Percentiles rank a stretch among this genome's conserved stretches.
phyloP scores from a whole-genome alignment of 192 early-diverging fungal genomes.

The Gaertneriomyces sp. region DNA sequence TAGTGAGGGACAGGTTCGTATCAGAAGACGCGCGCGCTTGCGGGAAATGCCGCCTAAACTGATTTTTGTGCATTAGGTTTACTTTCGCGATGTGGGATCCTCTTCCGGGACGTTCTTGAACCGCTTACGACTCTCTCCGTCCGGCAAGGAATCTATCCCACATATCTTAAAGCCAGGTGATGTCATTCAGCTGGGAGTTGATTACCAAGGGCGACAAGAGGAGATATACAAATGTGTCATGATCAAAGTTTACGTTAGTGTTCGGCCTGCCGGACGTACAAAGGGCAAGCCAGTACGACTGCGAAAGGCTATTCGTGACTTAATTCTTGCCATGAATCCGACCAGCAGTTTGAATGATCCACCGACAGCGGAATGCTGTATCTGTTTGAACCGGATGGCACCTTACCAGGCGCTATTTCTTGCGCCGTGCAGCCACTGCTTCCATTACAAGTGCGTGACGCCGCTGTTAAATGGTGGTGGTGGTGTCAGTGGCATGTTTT shows the following conservation, averaged over 20 bases:
- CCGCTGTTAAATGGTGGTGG: slow-evolving; percentile 28
- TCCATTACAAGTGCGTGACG: slow-evolving; percentile 59
- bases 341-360: slow-evolving; percentile 21
- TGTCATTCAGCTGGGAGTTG: slow-evolving; percentile 92
- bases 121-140: slow-evolving; percentile 79
- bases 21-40: not conserved
- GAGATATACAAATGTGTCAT: slow-evolving; percentile 76
- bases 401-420: slow-evolving; percentile 61
- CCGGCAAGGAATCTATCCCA: slow-evolving; percentile 70
- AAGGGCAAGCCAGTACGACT: slow-evolving; percentile 1
- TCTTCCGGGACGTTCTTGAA: slow-evolving; percentile 97
- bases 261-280: not conserved
- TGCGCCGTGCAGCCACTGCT: slow-evolving; percentile 62
- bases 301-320: slow-evolving; percentile 20
- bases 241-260: slow-evolving; percentile 56
- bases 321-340: slow-evolving; percentile 47
- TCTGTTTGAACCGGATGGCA: slow-evolving; percentile 48
- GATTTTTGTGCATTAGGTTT: slow-evolving; percentile 58
- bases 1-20: slow-evolving; percentile 47
- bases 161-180: slow-evolving; percentile 83
- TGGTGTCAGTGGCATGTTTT: slow-evolving; percentile 58
- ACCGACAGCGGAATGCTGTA: slow-evolving; percentile 51
- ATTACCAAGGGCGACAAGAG: slow-evolving; percentile 89
- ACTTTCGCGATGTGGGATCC: slow-evolving; percentile 84
- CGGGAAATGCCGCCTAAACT: not conserved